phyloP scores from a whole-genome alignment of 2,329 filamentous ascomycete species.

The Fusarium oxysporum region DNA sequence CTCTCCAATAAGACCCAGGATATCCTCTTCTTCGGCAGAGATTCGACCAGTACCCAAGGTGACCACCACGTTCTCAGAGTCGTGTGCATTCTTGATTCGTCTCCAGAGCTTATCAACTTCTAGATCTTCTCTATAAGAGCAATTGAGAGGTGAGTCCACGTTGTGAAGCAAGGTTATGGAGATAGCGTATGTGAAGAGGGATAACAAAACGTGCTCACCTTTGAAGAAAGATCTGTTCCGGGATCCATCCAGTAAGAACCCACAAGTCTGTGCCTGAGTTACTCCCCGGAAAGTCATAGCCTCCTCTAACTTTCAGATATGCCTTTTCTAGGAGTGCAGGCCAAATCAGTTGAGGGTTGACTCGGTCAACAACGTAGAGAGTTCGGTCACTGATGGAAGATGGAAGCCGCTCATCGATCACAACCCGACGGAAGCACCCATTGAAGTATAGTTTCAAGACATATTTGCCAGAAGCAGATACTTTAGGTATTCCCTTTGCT shows the following conservation, averaged over 20 bases:
- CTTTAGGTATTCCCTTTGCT: slow-evolving; percentile 63
- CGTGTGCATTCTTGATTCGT: slow-evolving; percentile 79
- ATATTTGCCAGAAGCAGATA: slow-evolving; percentile 88
- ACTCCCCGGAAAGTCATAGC: slow-evolving; percentile 97
- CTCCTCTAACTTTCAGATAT: slow-evolving; percentile 93
- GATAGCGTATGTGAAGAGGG: neutral
- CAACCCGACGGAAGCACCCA: slow-evolving; percentile 86
- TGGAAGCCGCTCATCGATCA: slow-evolving; percentile 90
- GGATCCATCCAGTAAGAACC: slow-evolving; percentile 95
- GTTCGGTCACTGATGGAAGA: slow-evolving; percentile 78
- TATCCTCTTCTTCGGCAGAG: slow-evolving; percentile 79
- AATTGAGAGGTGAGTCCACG: slow-evolving; percentile 15
- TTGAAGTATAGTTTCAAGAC: slow-evolving; percentile 96
- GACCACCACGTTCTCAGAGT: slow-evolving; percentile 82
- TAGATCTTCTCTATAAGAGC: slow-evolving; percentile 73
- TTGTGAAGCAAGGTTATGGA: neutral
- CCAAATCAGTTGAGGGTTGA: slow-evolving; percentile 86
- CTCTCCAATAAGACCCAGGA: slow-evolving; percentile 85
- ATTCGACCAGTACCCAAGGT: slow-evolving; percentile 92
- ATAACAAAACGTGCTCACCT: slow-evolving; percentile 57
- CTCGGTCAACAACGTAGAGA: slow-evolving; percentile 88
- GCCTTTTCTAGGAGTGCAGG: slow-evolving; percentile 95
- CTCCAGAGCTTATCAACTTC: slow-evolving; percentile 82
- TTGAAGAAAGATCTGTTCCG: slow-evolving; percentile 93
- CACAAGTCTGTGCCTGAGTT: slow-evolving; percentile 96